Evolutionary conservation across 2,329 filamentous ascomycete species (phyloP).

Genomic region (Colletotrichum lindemuthianum): DNA sequence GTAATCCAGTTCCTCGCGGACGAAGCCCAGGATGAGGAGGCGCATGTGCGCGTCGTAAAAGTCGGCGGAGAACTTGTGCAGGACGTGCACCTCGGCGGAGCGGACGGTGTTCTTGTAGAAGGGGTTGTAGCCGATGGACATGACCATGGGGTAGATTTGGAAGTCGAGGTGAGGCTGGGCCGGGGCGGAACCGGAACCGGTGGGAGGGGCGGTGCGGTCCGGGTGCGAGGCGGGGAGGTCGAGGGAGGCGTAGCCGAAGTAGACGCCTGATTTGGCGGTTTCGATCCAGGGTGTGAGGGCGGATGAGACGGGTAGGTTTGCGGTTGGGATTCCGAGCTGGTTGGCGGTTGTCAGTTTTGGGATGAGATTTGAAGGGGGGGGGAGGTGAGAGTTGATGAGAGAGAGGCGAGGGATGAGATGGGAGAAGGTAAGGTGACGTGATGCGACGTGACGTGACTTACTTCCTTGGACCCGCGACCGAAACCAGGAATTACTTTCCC

Average conservation of each 20-base stretch:
- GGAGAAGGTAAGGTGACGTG: neutral
- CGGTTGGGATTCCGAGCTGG: conserved; percentile 93
- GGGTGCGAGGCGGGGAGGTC: conserved; percentile 63
- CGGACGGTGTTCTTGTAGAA: conserved; percentile 94
- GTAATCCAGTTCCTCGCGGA: conserved; percentile 91
- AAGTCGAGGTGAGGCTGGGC: conserved; percentile 40
- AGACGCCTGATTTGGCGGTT: conserved; percentile 80
- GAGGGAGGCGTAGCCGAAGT: conserved; percentile 91
- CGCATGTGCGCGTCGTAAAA: conserved; percentile 89
- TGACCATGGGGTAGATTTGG: conserved; percentile 82
- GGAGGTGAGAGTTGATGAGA: neutral
- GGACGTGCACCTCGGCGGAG: conserved; percentile 89
- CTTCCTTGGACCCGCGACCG: conserved; percentile 92
- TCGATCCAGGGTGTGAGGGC: conserved; percentile 68
- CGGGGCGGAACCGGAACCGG: conserved; percentile 37
- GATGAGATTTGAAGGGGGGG: neutral
- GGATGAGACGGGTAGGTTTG: conserved; percentile 84
- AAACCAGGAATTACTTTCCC: conserved; percentile 93
- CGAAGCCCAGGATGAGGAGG: conserved; percentile 84
- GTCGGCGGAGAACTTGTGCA: conserved; percentile 79
- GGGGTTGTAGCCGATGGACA: conserved; percentile 96
- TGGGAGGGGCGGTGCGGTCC: conserved; percentile 42
- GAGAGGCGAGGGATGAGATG: neutral
- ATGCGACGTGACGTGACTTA: conserved; percentile 48
- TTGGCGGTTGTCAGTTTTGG: conserved; percentile 16